phyloP scores from a whole-genome alignment of 345 rosid genomes.

The Camelina sativa region DNA sequence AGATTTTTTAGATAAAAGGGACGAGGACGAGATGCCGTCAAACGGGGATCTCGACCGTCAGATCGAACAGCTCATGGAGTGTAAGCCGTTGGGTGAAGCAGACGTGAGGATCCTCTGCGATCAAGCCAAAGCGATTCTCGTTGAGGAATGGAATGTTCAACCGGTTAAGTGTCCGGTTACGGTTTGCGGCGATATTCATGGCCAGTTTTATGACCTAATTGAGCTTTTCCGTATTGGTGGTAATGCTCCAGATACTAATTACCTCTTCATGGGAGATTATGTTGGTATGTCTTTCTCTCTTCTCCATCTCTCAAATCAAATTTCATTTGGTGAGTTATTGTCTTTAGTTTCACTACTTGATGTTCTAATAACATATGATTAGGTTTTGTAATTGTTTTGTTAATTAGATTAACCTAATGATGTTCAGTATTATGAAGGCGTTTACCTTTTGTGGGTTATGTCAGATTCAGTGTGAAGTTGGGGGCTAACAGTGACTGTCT shows the following conservation, averaged over 20 bases:
- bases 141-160: conserved; percentile 99
- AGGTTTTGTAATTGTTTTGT: conserved; percentile 7
- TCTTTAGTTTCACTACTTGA: conserved; percentile 15
- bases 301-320: neutral
- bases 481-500: conserved; percentile 12
- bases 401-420: neutral
- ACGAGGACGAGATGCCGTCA: conserved; percentile 58
- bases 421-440: neutral
- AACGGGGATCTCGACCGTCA: conserved; percentile 97
- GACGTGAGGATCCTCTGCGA: conserved; percentile 97
- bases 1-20: neutral
- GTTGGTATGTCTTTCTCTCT: conserved; percentile 65
- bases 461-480: neutral
- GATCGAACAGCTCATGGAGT: conserved; percentile 98
- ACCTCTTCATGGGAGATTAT: conserved; percentile 99
- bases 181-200: conserved; percentile 98
- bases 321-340: neutral
- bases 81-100: conserved; percentile 85
- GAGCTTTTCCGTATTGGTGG: conserved; percentile 99
- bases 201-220: conserved; percentile 95
- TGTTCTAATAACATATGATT: neutral
- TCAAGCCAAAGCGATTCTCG: conserved; percentile 94
- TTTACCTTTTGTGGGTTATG: neutral
- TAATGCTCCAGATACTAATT: conserved; percentile 94
- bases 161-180: conserved; percentile 99